These are phyloP conservation scores for Hypoxylon fragiforme DNA, from an alignment of 495 filamentous ascomycete genomes.

Conservation along the genomic window DNA sequence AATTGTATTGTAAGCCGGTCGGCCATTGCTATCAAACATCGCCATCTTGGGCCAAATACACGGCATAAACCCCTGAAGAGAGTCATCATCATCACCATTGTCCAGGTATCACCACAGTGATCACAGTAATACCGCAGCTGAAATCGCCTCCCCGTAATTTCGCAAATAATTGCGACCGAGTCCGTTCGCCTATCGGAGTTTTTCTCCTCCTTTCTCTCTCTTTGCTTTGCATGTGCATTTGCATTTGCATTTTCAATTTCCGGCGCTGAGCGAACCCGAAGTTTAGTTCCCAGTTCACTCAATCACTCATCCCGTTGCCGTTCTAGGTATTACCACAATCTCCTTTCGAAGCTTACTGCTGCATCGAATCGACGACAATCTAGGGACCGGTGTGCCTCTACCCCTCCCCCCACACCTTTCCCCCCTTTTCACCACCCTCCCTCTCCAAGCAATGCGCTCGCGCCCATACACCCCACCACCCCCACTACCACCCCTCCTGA, in stretches of 20 bases:
- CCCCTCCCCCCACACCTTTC: no score
- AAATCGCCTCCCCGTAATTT: neutral
- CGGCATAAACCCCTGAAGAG: neutral
- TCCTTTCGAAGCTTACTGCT: neutral
- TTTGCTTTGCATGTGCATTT: no score
- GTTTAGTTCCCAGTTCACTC: neutral
- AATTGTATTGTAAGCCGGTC: no score
- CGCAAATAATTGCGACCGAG: neutral
- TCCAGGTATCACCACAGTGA: neutral
- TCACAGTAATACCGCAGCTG: neutral
- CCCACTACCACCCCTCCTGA: slow-evolving; percentile 43
- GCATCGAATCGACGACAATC: no score
- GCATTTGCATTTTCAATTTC: neutral
- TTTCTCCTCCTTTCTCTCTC: neutral
- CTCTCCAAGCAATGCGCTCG: slow-evolving; percentile 38
- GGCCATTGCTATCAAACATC: neutral
- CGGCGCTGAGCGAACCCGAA: neutral
- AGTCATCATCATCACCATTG: no score
- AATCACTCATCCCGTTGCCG: no score
- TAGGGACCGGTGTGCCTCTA: no score
- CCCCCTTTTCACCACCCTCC: neutral
- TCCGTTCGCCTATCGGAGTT: neutral
- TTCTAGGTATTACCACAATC: no score
- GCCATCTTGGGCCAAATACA: neutral
- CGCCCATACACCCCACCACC: slow-evolving; percentile 41